phyloP scores from a whole-genome alignment of 257 asterid genomes.

The Plantago elongata region DNA sequence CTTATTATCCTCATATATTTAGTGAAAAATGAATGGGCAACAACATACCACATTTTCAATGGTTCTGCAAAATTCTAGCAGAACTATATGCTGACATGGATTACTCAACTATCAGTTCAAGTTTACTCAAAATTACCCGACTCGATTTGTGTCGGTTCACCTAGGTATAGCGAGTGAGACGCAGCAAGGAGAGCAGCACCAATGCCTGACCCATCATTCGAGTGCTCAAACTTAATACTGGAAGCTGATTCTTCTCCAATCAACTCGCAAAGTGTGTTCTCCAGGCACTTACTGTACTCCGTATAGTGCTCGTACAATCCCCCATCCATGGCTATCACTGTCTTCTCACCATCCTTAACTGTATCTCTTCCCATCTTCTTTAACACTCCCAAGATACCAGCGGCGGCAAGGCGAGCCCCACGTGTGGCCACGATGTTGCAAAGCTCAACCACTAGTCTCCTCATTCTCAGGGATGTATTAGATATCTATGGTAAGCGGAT shows the following conservation, averaged over 20 bases:
- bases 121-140: not conserved
- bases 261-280: slow-evolving; percentile 49
- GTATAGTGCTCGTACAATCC: slow-evolving; percentile 74
- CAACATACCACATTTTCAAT: too few species aligned
- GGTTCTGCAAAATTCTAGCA: too few species aligned
- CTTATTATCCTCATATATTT: too few species aligned
- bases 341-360: slow-evolving; percentile 35
- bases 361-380: slow-evolving; percentile 76
- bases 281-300: slow-evolving; percentile 51
- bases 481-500: slow-evolving; percentile 42
- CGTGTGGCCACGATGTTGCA: slow-evolving; percentile 63
- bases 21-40: too few species aligned
- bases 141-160: slow-evolving; percentile 18
- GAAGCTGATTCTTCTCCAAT: slow-evolving; percentile 43
- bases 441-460: slow-evolving; percentile 52
- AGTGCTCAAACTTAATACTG: slow-evolving; percentile 47
- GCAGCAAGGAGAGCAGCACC: slow-evolving; percentile 95
- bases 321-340: slow-evolving; percentile 80
- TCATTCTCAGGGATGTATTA: slow-evolving; percentile 48
- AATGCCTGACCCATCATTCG: slow-evolving; percentile 82
- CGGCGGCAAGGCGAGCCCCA: slow-evolving; percentile 84
- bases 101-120: not conserved
- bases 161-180: slow-evolving; percentile 48
- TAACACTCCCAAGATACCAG: slow-evolving; percentile 64
- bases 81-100: slow-evolving; percentile 3